Percentiles rank a stretch among this genome's conserved stretches.
phyloP scores from a whole-genome alignment of 192 early-diverging fungal genomes.

The Linnemannia elongata region DNA sequence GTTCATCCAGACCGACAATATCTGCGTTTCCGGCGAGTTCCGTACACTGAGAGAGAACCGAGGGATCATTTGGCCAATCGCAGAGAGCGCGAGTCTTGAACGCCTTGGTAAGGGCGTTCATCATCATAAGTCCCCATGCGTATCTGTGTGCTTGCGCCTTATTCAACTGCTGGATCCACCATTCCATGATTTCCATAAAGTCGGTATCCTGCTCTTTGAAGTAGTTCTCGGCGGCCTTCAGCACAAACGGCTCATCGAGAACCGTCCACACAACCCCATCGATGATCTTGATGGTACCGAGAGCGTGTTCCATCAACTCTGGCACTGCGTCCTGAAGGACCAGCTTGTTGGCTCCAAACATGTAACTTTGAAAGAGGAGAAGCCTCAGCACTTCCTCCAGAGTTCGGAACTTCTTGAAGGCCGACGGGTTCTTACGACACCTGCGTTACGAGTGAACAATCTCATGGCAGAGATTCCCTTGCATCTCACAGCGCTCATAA shows the following conservation, averaged over 20 bases:
- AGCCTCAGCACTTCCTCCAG: conserved; percentile 14
- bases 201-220: conserved; percentile 14
- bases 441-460: neutral
- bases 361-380: conserved; percentile 20
- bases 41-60: neutral
- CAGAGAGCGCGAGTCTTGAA: conserved; percentile 8
- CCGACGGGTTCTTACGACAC: neutral
- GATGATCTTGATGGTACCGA: conserved; percentile 23
- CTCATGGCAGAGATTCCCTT: conserved; percentile 11
- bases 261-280: conserved; percentile 4
- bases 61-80: conserved; percentile 7
- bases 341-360: conserved; percentile 18
- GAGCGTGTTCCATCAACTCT: conserved; percentile 18
- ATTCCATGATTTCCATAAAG: conserved; percentile 13
- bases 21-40: neutral
- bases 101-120: conserved; percentile 3
- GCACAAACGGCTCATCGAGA: conserved; percentile 23
- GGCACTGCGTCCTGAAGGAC: conserved; percentile 12
- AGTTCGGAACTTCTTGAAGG: neutral
- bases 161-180: neutral
- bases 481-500: neutral
- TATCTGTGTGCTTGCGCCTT: conserved; percentile 2
- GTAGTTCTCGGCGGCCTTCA: conserved; percentile 23
- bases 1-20: conserved; percentile 24
- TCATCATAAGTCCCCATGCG: conserved; percentile 21